phyloP scores from a whole-genome alignment of 306 rosid genomes.

The Trifolium dubium region DNA sequence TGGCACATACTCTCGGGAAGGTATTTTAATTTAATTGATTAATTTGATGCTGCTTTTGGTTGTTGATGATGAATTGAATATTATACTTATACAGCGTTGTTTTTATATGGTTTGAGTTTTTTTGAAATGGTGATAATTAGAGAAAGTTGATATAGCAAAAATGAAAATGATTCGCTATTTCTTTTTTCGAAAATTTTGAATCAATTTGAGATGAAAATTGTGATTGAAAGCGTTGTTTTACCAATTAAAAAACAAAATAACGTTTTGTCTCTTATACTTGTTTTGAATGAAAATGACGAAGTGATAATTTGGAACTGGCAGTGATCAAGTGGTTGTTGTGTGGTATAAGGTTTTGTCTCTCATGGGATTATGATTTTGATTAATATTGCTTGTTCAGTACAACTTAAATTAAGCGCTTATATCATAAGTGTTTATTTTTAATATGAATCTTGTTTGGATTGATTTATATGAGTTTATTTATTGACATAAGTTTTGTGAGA shows the following conservation, averaged over 20 bases:
- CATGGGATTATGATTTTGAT: not conserved
- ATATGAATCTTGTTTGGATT: not conserved
- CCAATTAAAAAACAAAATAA: conserved; percentile 1
- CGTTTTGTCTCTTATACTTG: not conserved
- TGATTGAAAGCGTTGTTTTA: not conserved
- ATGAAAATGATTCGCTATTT: not conserved
- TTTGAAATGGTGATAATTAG: not conserved
- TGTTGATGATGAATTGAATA: not conserved
- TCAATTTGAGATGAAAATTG: not conserved
- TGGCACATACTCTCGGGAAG: conserved; percentile 95
- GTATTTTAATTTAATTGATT: conserved; percentile 39
- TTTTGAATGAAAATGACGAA: not conserved
- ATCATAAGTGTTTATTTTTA: not conserved
- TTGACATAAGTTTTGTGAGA: not conserved
- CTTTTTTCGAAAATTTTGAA: not conserved
- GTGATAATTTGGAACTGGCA: not conserved
- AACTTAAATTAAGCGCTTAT: not conserved
- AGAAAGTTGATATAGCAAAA: not conserved
- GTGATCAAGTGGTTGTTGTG: conserved; percentile 2
- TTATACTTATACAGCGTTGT: not conserved
- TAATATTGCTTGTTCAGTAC: not conserved
- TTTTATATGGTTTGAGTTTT: not conserved
- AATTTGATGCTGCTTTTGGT: conserved; percentile 7
- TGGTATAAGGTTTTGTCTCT: not conserved
- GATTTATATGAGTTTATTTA: too few relatives aligned